Conservation (phyloP, 2,329 filamentous ascomycete genomes). For the Botrytis aclada region DNA sequence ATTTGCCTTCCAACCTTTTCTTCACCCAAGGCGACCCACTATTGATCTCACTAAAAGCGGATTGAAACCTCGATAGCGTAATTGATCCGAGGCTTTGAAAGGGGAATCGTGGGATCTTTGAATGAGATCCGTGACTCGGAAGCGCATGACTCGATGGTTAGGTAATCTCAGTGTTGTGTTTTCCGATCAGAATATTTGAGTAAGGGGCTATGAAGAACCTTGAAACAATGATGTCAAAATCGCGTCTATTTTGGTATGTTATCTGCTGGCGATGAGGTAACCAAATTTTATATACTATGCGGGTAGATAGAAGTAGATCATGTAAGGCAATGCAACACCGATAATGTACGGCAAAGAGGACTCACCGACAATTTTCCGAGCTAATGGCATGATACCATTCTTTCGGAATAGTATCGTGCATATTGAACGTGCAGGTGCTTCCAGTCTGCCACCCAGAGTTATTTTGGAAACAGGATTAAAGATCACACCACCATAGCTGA, state of each 20-base stretch:
- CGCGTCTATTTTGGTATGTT: background rate
- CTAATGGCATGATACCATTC: background rate
- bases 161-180: background rate
- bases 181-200: background rate
- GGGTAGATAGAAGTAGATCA: background rate
- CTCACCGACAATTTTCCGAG: constrained; percentile 7
- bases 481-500: background rate
- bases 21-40: background rate
- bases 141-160: constrained; percentile 3
- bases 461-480: background rate
- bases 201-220: background rate
- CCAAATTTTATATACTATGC: background rate
- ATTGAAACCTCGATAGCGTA: background rate
- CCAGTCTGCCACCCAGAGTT: background rate
- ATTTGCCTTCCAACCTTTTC: background rate
- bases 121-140: background rate
- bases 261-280: background rate
- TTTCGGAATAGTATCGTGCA: background rate
- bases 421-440: background rate
- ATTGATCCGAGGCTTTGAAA: background rate
- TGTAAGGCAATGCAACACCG: background rate
- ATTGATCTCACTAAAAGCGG: background rate
- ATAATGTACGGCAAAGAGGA: background rate
- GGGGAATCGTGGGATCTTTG: background rate
- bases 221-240: background rate